phyloP scores from a whole-genome alignment of 2,329 filamentous ascomycete species.

The Cercospora sojina region DNA sequence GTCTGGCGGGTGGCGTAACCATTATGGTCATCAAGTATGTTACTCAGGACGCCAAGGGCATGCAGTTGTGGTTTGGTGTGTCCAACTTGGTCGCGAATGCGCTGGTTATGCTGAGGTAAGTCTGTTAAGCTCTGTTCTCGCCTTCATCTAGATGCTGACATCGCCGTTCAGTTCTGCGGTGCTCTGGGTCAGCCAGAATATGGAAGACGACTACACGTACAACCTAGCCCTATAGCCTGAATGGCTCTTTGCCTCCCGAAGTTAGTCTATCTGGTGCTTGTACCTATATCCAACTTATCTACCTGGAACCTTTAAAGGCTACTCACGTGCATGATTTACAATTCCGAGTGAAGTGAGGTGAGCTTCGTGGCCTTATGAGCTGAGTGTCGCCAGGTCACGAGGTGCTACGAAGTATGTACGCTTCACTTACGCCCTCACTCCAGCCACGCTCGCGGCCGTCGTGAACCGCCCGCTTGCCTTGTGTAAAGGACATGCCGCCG shows the following conservation, averaged over 20 bases:
- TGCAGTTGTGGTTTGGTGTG: constrained; percentile 66
- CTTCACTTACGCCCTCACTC: background rate
- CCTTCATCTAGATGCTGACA: constrained; percentile 29
- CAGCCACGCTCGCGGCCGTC: background rate
- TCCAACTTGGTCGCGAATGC: constrained; percentile 65
- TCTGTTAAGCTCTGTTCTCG: constrained; percentile 16
- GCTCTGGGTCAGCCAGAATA: constrained; percentile 69
- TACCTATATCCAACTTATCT: background rate
- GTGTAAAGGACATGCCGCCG: background rate
- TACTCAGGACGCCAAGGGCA: constrained; percentile 58
- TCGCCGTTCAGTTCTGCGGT: constrained; percentile 55
- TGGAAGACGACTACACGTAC: constrained; percentile 72
- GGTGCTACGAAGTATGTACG: background rate
- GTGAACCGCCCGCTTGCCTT: background rate
- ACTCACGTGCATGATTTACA: background rate
- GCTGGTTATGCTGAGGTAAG: constrained; percentile 66
- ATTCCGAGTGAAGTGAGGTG: background rate
- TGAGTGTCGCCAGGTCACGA: background rate
- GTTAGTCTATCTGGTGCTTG: background rate
- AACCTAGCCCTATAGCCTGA: constrained; percentile 58
- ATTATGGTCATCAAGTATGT: constrained; percentile 69
- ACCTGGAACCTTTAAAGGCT: background rate
- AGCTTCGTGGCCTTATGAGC: background rate
- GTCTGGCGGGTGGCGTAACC: constrained; percentile 65
- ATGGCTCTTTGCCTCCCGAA: background rate